Evolutionary conservation across 2,329 filamentous ascomycete genomes (phyloP), one percentile per base, ranked within the genome.

Genomic region (Hypoxylon sp.): DNA sequence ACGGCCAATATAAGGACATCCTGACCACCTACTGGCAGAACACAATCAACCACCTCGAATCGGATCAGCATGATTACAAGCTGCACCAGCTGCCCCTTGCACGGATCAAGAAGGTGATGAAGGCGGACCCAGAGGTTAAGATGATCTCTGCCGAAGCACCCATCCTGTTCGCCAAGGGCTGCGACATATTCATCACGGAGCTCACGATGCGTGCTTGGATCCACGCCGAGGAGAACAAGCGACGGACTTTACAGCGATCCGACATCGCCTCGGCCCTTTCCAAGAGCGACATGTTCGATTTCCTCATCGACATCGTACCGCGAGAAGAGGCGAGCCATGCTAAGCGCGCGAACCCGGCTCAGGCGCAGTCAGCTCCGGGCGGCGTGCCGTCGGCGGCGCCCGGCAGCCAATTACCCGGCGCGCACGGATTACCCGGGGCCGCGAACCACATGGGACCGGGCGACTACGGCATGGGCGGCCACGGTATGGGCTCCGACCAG

Each of bases 51-150:
- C 92, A 96, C 74, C 86, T 99, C 57, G 95, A 99, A 78, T 91
- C 85, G 58, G 95, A 98, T 70, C 92, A 90, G 45, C 95, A 99
- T 75, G 95, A 99, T 77, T 99, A 98, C 83, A 99, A 99, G 78
- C 85, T 98, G 54, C 95, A 99, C 75, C 95, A 98, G 75, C 83
- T 99, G 33, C 95, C 95, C 1, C 83, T 99, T 35, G 95, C 95
- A n/a, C 89, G 95, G 51, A 99, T 99, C 80, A 99, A 99, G 82
- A 99, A 99, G 77, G 95, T 99, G 66, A 99, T 99, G 95, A 99
- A 99, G 79, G 95, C 95, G 0, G 95, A 99, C 68, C 95, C 95
- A 0, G 95, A 99, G 70, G 95, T 99, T 43, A 99, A 99, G 81
- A 99, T 99, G 95, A 99, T 99, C 63, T 98, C 93, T 3, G 95